phyloP scores from a whole-genome alignment of 2,329 filamentous ascomycete species.

The Bretziella fagacearum region DNA sequence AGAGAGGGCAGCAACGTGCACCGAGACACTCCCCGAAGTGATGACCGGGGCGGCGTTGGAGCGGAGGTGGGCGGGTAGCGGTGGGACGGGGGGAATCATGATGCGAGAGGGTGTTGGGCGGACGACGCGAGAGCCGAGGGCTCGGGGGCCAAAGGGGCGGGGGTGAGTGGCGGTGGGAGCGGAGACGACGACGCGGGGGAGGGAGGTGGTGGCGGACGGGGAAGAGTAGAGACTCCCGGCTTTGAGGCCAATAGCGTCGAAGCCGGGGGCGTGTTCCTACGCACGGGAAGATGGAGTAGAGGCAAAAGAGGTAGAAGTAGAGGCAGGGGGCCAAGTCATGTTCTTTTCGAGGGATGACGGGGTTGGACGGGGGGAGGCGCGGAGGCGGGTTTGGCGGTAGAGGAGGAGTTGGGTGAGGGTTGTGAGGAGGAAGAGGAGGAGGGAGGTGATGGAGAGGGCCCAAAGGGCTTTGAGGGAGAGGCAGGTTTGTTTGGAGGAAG shows the following conservation, averaged over 20 bases:
- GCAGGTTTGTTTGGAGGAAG: constrained; percentile 46
- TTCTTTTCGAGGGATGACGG: constrained; percentile 4
- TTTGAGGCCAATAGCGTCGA: neutral
- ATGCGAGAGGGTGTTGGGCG: neutral
- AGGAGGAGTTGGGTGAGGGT: constrained; percentile 40
- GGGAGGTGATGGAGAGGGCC: constrained; percentile 68
- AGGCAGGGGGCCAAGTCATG: neutral
- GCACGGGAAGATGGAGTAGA: neutral
- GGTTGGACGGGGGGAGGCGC: neutral
- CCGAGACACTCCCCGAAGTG: neutral
- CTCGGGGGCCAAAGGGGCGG: neutral
- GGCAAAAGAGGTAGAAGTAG: constrained; percentile 4
- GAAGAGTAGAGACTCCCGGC: constrained; percentile 36
- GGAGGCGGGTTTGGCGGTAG: constrained; percentile 32
- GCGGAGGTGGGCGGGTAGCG: constrained; percentile 9
- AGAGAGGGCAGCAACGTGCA: neutral
- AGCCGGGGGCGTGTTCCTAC: constrained; percentile 1
- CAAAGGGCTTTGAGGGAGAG: constrained; percentile 74
- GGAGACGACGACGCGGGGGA: constrained; percentile 38
- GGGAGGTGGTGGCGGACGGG: constrained; percentile 56
- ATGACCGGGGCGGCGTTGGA: neutral
- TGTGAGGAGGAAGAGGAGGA: constrained; percentile 51
- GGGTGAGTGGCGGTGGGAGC: constrained; percentile 40
- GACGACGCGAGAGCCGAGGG: constrained; percentile 9
- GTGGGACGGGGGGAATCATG: constrained; percentile 12